These are phyloP conservation scores for Eucalyptus polybractea DNA, from an alignment of 345 rosid species.

Conservation along the genomic window DNA sequence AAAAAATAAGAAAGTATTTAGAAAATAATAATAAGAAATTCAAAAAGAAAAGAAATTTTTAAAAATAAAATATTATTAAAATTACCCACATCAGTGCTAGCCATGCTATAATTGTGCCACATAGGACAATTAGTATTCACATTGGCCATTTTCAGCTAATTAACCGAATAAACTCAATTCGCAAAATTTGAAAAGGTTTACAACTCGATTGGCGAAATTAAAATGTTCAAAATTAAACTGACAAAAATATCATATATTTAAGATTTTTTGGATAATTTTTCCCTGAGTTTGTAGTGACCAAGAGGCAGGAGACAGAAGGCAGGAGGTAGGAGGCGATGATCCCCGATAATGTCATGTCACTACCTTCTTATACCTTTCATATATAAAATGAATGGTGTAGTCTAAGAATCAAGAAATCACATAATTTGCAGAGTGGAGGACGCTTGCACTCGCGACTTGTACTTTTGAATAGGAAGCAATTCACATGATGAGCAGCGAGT, in stretches of 20 bases:
- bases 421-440: neutral
- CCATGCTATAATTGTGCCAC: too few species aligned
- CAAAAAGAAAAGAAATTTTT: too few species aligned
- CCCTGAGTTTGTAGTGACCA: fast-evolving
- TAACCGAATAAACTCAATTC: too few species aligned
- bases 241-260: too few species aligned
- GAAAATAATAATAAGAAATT: too few species aligned
- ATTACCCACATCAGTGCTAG: fast-evolving
- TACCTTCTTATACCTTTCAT: neutral
- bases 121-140: too few species aligned
- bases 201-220: fast-evolving
- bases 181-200: too few species aligned
- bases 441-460: neutral
- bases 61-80: too few species aligned
- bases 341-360: neutral
- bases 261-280: fast-evolving
- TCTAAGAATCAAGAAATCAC: neutral
- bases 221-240: too few species aligned
- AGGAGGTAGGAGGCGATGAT: neutral
- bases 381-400: neutral
- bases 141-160: neutral
- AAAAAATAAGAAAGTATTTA: too few species aligned
- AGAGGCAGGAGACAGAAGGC: neutral
- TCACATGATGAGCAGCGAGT: neutral
- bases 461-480: neutral